Evolutionary conservation across 208 protist genomes (phyloP), one percentile per base, ranked within the genome.

Genomic region (Tritrichomonas musculus): DNA sequence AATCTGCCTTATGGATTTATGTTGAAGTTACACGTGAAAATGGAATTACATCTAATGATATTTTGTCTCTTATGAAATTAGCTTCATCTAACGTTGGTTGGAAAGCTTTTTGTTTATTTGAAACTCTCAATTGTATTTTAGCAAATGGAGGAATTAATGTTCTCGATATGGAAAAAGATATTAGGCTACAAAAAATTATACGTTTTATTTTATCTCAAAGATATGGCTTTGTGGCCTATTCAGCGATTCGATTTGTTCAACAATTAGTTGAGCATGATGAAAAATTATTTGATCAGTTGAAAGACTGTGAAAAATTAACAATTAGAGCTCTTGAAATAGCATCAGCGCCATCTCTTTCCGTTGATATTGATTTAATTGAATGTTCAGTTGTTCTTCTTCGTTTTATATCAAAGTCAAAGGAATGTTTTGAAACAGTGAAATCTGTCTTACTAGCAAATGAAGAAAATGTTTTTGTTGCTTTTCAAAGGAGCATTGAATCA

Each of bases 391-490:
- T 36, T 39, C 20, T 88, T 88, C 36, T 88, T n/a, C 25, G 47
- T 57, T 88, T 33, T 36, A 47, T 88, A 22, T 2, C 47, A 53
- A 22, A 0, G 39, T 88, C 77, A 53, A 39, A 57, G 30, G 41
- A 57, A 39, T 88, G 41, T 33, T 33, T 88, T n/a, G 30, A 57
- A 27, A 55, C 5, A 33, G 36, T 88, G 39, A 53, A 88, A 57
- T 20, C 41, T 20, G 22, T 60, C 57, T 88, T 88, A 88, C 14
- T 57, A 27, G 20, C 11, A 27, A 53, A 55, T 50, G 77, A 88
- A 57, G 77, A 88, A 57, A 33, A 47, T 27, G 41, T 88, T 57
- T 88, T 88, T 27, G 47, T 88, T 88, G 47, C 77, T 22, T 88
- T 88, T 57, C 77, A 88, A 50, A 44, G 77, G 9, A 25, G 41